These are phyloP conservation scores for Phytophthora idaei DNA, from an alignment of 352 stramenopile species.

Conservation along the genomic window DNA sequence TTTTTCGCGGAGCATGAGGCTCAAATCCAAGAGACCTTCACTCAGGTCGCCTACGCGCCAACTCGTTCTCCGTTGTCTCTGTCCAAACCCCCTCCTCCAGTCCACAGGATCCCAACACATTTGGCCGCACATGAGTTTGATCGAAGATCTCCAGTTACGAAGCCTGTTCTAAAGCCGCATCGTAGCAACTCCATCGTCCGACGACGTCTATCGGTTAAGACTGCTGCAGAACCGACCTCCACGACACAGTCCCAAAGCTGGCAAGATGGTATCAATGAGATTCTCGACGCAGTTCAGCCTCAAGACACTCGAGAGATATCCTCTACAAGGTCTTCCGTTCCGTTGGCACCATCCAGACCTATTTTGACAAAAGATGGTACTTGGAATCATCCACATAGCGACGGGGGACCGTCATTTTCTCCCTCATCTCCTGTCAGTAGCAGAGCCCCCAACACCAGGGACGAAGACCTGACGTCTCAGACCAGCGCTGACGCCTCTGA, in stretches of 20 bases:
- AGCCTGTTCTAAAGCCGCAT: slow-evolving; percentile 1
- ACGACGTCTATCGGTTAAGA: slow-evolving; percentile 26
- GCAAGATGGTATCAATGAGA: slow-evolving; percentile 12
- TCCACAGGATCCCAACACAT: slow-evolving; percentile 14
- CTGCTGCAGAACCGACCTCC: neutral
- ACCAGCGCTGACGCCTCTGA: slow-evolving; percentile 11
- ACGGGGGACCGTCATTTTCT: slow-evolving; percentile 13
- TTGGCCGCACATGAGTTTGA: neutral
- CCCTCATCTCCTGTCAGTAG: slow-evolving; percentile 14
- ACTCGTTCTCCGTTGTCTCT: neutral
- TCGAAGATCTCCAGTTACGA: neutral
- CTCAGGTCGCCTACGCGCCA: slow-evolving; percentile 16
- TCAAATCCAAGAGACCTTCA: slow-evolving; percentile 53
- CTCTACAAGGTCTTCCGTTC: slow-evolving; percentile 1
- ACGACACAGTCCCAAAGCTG: neutral
- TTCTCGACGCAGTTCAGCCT: slow-evolving; percentile 9
- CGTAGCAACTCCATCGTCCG: slow-evolving; percentile 31
- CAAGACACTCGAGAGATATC: slow-evolving; percentile 8
- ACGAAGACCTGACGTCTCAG: slow-evolving; percentile 12
- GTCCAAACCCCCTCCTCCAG: slow-evolving; percentile 3
- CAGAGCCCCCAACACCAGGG: slow-evolving; percentile 4
- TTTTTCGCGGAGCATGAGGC: slow-evolving; percentile 73
- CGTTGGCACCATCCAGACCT: neutral
- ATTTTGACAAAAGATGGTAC: neutral
- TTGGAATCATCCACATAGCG: slow-evolving; percentile 12